Evolutionary conservation across 345 rosid species (phyloP).

Genomic region (Syzygium jambos): DNA sequence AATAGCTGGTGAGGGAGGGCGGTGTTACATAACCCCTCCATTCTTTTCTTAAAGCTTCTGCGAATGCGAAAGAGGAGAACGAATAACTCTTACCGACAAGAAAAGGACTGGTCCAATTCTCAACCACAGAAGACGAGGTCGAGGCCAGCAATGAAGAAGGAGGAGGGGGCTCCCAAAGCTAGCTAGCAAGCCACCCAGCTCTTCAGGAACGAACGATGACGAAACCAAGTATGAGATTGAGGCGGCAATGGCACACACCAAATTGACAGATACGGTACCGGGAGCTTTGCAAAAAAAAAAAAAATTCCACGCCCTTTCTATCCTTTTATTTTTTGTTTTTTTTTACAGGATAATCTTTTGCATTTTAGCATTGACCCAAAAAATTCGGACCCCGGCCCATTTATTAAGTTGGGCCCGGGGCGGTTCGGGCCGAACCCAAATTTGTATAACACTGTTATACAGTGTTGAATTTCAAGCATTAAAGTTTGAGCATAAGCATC

Average conservation of each 20-base stretch:
- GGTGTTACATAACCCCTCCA: constrained; percentile 30
- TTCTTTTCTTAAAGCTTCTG: background rate
- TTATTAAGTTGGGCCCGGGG: background rate
- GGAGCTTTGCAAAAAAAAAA: too few species aligned
- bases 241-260: background rate
- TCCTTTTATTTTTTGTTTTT: background rate
- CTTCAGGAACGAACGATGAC: background rate
- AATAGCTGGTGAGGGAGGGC: constrained; percentile 20
- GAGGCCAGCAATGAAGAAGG: background rate
- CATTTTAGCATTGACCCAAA: background rate
- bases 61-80: background rate
- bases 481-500: background rate
- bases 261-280: background rate
- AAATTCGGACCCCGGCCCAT: background rate
- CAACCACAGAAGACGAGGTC: background rate
- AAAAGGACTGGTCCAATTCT: background rate
- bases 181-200: background rate
- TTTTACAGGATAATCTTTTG: background rate
- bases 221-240: background rate
- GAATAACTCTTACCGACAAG: background rate
- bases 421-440: background rate
- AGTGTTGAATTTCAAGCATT: background rate
- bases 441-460: background rate
- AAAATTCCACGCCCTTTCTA: background rate
- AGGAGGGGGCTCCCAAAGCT: background rate